Evolutionary conservation across 2,329 filamentous ascomycete genomes (phyloP).

Genomic region (Diaporthe humulicola): DNA sequence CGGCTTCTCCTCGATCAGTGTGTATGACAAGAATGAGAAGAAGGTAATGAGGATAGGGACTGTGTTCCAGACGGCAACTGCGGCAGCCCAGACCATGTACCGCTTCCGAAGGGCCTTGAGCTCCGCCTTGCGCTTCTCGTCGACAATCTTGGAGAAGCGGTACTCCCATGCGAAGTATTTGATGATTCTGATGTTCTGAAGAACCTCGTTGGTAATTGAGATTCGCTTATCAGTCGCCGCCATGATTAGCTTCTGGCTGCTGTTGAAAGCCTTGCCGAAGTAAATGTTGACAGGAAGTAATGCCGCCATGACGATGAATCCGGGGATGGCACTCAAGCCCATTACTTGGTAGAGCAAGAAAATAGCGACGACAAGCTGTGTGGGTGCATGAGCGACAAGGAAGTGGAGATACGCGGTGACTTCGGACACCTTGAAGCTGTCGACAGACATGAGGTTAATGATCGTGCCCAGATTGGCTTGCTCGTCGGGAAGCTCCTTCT

Average conservation of each 20-base stretch:
- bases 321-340: slow-evolving; percentile 92
- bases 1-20: slow-evolving; percentile 87
- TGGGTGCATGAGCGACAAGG: slow-evolving; percentile 90
- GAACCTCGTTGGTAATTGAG: slow-evolving; percentile 94
- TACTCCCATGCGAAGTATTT: slow-evolving; percentile 99
- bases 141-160: slow-evolving; percentile 86
- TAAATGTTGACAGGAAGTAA: slow-evolving; percentile 91
- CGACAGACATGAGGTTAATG: slow-evolving; percentile 99
- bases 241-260: slow-evolving; percentile 91
- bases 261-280: slow-evolving; percentile 87
- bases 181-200: slow-evolving; percentile 98
- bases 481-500: slow-evolving; percentile 65
- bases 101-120: slow-evolving; percentile 82
- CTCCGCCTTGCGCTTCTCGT: slow-evolving; percentile 87
- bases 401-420: slow-evolving; percentile 96
- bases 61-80: slow-evolving; percentile 96
- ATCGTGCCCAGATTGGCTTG: slow-evolving; percentile 97
- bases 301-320: slow-evolving; percentile 89
- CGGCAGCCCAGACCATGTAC: slow-evolving; percentile 91
- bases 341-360: slow-evolving; percentile 89
- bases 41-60: slow-evolving; percentile 96
- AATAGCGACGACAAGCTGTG: slow-evolving; percentile 87
- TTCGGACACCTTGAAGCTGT: slow-evolving; percentile 98
- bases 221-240: slow-evolving; percentile 95
- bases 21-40: slow-evolving; percentile 95